Evolutionary conservation across 1,284 basidiomycete genomes (phyloP), one percentile per base, ranked within the genome.

Genomic region (Cryptococcus floricola): DNA sequence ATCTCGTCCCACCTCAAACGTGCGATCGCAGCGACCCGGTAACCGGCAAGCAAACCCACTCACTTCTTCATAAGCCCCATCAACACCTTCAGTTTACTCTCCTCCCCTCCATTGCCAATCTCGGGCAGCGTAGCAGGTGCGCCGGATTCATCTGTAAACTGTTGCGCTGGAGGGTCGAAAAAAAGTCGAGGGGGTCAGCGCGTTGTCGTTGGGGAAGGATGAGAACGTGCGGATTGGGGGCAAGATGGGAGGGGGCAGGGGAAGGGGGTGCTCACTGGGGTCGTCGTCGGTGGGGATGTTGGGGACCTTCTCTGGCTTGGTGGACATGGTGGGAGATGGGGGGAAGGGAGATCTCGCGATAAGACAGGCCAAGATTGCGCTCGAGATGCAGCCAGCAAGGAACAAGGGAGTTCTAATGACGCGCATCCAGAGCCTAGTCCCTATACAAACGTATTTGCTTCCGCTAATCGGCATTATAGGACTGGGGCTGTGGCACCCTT

Each of bases 51-150:
- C 23, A 9, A 31, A 34, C 28, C 5, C 19, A 91, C 81, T 67
- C 84, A 91, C 77, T 87, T 89, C 80, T 91, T 91, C 63, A 93
- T 84, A 52, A 95, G 82, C 68, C 87, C 85, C 12, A 93, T 80
- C 50, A 95, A 88, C 84, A 92, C 90, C 82, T 88, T 91, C 62
- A 94, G 81, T 81, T 89, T 93, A 47, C 89, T 87, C 61, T 90
- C 88, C 71, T 94, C 91, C 41, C 87, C 87, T 31, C 83, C 77
- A 58, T 87, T 87, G 42, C 81, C 83, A 28, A 83, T 76, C 66
- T 93, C 90, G 49, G 88, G 86, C 3, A 93, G 80, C 8, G 87
- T 85, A 47, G 76, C 71, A 2, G 84, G 81, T 9, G 71, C 73
- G 14, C 74, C 77, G 12, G 60, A 57, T 49, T 78, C 76, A 60